These are phyloP conservation scores for Orbilia blumenaviensis DNA, from an alignment of 2,329 filamentous ascomycete genomes.

Conservation along the genomic window DNA sequence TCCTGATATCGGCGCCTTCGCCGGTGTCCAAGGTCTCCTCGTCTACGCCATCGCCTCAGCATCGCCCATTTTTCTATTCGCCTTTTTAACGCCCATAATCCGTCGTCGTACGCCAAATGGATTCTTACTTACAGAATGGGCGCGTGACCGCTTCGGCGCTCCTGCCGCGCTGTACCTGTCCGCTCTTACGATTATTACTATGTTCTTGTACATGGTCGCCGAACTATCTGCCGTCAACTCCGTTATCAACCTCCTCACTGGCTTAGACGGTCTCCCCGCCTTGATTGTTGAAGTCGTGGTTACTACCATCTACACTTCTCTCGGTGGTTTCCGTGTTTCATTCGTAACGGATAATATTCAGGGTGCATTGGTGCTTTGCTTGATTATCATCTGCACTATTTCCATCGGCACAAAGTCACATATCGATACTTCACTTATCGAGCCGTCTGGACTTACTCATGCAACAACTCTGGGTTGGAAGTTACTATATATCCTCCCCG, in stretches of 20 bases:
- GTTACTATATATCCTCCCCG: conserved; percentile 81
- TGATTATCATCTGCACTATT: conserved; percentile 79
- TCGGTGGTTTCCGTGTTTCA: conserved; percentile 84
- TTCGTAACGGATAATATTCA: conserved; percentile 86
- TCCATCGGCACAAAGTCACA: conserved; percentile 79
- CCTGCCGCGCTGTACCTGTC: conserved; percentile 77
- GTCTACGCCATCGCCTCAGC: conserved; percentile 78
- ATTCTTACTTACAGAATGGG: conserved; percentile 86
- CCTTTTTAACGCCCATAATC: conserved; percentile 78
- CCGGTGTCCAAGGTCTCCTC: conserved; percentile 79
- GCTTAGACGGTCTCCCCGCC: conserved; percentile 76
- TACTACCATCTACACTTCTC: conserved; percentile 83
- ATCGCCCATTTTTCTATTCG: conserved; percentile 78
- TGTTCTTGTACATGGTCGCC: conserved; percentile 87
- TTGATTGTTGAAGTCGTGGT: conserved; percentile 80
- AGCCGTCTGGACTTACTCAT: conserved; percentile 74
- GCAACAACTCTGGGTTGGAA: conserved; percentile 81
- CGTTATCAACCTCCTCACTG: conserved; percentile 77
- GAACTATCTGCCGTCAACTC: conserved; percentile 84
- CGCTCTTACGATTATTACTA: conserved; percentile 78
- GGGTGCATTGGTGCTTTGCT: conserved; percentile 77
- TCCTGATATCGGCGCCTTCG: conserved; percentile 79
- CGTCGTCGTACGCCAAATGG: conserved; percentile 81
- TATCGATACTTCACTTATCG: conserved; percentile 75
- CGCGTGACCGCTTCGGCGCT: conserved; percentile 77